Evolutionary conservation across 257 asterid species (phyloP).

Genomic region (Solanum boliviense): DNA sequence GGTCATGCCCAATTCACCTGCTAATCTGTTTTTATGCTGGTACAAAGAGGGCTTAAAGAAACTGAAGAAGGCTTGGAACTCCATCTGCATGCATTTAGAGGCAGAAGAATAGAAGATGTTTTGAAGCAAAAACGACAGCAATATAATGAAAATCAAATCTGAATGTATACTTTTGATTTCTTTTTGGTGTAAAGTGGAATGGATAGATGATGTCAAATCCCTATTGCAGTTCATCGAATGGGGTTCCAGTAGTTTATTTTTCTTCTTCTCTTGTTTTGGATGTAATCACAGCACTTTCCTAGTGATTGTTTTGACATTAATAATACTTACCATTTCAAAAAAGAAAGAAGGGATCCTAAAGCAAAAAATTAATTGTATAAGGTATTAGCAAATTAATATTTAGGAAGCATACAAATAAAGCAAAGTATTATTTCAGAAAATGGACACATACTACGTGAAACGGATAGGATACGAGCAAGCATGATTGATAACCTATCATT

Average conservation of each 20-base stretch:
- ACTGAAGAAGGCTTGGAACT: not conserved
- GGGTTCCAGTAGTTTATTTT: not conserved
- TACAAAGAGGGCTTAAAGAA: not conserved
- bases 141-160: not conserved
- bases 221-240: not conserved
- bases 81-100: not conserved
- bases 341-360: not conserved
- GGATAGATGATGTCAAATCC: not conserved
- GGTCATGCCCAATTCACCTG: not conserved
- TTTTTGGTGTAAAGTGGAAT: not conserved
- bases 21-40: not conserved
- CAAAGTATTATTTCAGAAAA: not conserved
- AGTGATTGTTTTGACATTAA: not conserved
- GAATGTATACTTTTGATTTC: not conserved
- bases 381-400: not conserved
- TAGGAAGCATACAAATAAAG: not conserved
- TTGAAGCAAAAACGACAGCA: not conserved
- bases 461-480: not conserved
- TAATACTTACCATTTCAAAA: not conserved
- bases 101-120: not conserved
- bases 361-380: not conserved
- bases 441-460: not conserved
- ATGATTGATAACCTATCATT: not conserved
- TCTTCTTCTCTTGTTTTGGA: not conserved
- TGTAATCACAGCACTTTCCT: not conserved